Conservation (phyloP, 2,329 filamentous ascomycete genomes). For the Botrytis porri region DNA sequence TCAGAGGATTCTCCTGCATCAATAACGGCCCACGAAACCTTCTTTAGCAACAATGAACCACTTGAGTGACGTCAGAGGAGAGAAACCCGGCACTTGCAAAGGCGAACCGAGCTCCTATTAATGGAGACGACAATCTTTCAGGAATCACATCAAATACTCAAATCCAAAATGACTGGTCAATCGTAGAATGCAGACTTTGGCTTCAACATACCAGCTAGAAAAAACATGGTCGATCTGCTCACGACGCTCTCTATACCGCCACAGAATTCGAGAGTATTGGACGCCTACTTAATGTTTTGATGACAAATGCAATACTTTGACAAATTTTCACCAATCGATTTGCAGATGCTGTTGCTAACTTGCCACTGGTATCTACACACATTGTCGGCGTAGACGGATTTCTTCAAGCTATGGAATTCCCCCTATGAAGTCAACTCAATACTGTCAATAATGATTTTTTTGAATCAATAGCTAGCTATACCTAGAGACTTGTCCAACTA, state of each 20-base stretch:
- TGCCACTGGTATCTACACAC: not conserved
- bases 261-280: not conserved
- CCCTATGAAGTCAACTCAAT: no score
- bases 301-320: not conserved
- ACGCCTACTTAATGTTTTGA: not conserved
- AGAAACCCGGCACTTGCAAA: not conserved
- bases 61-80: not conserved
- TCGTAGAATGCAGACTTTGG: not conserved
- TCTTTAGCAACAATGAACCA: not conserved
- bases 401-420: not conserved
- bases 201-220: not conserved
- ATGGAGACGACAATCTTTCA: not conserved
- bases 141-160: not conserved
- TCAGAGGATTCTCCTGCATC: not conserved
- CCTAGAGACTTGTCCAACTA: not conserved
- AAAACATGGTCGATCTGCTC: not conserved
- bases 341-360: not conserved
- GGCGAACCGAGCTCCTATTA: not conserved
- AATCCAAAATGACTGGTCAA: not conserved
- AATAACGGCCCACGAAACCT: not conserved
- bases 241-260: not conserved
- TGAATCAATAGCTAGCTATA: not conserved
- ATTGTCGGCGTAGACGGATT: not conserved
- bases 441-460: no score
- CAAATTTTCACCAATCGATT: not conserved